Base-by-base conservation (phyloP, 1,284 basidiomycete species). In the Prillingera fragicola region DNA sequence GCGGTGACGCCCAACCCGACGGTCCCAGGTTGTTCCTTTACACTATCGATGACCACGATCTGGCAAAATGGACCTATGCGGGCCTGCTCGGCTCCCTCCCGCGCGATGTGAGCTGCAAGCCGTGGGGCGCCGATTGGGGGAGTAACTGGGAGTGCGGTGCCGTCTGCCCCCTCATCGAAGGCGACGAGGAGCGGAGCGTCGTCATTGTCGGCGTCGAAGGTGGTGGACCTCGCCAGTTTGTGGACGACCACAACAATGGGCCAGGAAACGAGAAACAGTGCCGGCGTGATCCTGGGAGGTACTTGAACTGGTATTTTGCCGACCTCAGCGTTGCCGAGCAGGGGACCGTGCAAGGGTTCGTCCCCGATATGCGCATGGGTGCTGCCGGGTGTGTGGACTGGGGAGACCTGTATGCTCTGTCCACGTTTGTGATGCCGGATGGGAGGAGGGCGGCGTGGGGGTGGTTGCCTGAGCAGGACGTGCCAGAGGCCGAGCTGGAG, bases 391-490 rank as follows among this genome's bases (percentile, higher is more conserved):
- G 52, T 19, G 23, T 58, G 9, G 56, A 58, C 33, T 43, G 38
- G 28, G 56, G 49, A 13, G 23, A 28, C 13, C 36, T 52, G n/a
- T 58, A 58, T 22, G 56, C 56, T 8, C 31, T 37, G 3, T 40
- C 36, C 13, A 29, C 45, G 15, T 56, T 58, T 31, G 8, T 13
- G 3, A 31, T 37, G 4, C 40, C 48, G 3, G 34, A 52, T 15
- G 45, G 47, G 0, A 32, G 48, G 12, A 29, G 31, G 8, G 26
- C 54, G 5, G 27, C 54, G 17, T 52, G 47, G 48, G 56, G 51
- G 12, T 58, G 56, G 56, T 32, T 54, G 14, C 38, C 38, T 8
- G 56, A 58, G 28, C 45, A 54, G 18, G 56, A 58, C 33, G 13
- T 58, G 17, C n/a, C 45, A 2, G 41, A 48, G 18, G 38, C 14